Evolutionary conservation across 1,139 yeast genomes (phyloP), one percentile per base, ranked within the genome.

Genomic region (Keqinozyma sinolaborantium): DNA sequence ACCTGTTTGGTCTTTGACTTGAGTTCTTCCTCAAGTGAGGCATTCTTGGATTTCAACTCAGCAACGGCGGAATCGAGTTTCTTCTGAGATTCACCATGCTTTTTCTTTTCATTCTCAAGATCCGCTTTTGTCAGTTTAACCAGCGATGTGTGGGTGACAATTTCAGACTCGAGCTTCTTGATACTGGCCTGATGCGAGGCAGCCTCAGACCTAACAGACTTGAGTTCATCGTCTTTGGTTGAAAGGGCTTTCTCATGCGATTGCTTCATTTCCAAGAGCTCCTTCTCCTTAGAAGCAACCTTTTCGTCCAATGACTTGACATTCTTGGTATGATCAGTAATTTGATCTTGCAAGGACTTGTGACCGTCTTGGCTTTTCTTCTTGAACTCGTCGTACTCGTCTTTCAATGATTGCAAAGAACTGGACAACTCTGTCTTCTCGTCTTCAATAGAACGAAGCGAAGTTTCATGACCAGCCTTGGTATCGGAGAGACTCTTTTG

Each of bases 401-500:
- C 28, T 14, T 30, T 30, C n/a, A 34, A 16, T 16, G 38, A 30
- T 7, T 10, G 18, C 19, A 33, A 16, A 8, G 33, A 32, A 5
- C 30, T 30, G 3, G 28, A 16, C 14, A 38, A 15, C 11, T 25
- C 11, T 9, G 35, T 37, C 24, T 33, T 41, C 19, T 39, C 38
- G 4, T 21, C n/a, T 4, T 21, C 21, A 4, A 36, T 10, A 5
- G 25, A 25, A 3, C 31, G 23, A 10, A 39, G 4, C 20, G 44
- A 42, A 13, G 26, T 32, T 16, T 41, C 40, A 32, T 38, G 43
- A 3, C 34, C 38, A 2, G 30, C 16, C 23, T 48, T 45, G 4
- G 45, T 31, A 2, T 36, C 33, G 2, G 35, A 21, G 7, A 56
- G 32, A 2, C 38, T 33, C 2, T 32, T 28, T 33, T 60, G 64